Conservation (phyloP, 176 grass and related monocot genomes). For the Cenchrus americanus region DNA sequence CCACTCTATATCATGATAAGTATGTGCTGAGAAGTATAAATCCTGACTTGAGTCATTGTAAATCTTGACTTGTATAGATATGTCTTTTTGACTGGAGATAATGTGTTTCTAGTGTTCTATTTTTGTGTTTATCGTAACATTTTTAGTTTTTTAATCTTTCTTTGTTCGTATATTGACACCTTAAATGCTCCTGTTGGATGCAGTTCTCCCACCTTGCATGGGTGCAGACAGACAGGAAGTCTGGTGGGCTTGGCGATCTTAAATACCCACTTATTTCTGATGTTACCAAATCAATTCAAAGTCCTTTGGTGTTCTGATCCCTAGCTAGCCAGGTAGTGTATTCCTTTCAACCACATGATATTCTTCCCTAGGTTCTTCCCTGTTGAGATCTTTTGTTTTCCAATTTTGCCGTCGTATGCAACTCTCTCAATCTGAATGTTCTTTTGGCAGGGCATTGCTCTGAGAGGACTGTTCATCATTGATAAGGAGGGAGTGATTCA, state of each 20-base stretch:
- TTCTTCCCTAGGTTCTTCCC: too few species aligned
- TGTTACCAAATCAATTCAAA: slow-evolving; percentile 83
- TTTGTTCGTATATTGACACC: background rate
- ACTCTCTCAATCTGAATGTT: slow-evolving; percentile 32
- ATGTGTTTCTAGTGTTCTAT: background rate
- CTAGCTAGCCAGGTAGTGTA: slow-evolving; percentile 73
- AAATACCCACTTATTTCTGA: slow-evolving; percentile 75
- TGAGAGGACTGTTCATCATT: slow-evolving; percentile 82
- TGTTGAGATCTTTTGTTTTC: slow-evolving; percentile 1
- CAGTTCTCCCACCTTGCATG: slow-evolving; percentile 91
- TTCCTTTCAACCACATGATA: slow-evolving; percentile 12
- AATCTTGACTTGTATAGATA: too few species aligned
- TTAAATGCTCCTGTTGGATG: slow-evolving; percentile 39
- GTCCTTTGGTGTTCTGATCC: slow-evolving; percentile 66
- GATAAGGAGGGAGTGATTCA: slow-evolving; percentile 94
- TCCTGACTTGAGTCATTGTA: too few species aligned
- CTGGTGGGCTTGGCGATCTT: slow-evolving; percentile 76
- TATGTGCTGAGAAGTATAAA: too few species aligned
- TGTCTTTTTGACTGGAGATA: background rate
- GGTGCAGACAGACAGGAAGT: slow-evolving; percentile 86
- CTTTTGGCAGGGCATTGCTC: slow-evolving; percentile 69
- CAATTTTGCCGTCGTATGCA: background rate
- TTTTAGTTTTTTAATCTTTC: background rate
- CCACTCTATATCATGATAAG: background rate
- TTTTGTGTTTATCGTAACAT: background rate